Percentiles rank a stretch among this genome's conserved stretches.
phyloP scores from a whole-genome alignment of 148 eudicot genomes.

The Fagopyrum esculentum region DNA sequence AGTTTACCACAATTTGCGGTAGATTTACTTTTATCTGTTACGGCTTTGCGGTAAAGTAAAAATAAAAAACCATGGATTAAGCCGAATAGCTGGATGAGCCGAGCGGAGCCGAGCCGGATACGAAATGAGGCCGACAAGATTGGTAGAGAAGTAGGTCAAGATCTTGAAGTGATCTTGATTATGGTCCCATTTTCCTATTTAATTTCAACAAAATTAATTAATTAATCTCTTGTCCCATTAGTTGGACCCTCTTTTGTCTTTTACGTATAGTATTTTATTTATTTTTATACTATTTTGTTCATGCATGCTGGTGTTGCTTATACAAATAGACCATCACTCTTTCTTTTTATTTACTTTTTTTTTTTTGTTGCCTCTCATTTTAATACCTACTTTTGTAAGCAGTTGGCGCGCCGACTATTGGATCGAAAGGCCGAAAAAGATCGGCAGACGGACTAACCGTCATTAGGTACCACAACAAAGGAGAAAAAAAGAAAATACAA shows the following conservation, averaged over 20 bases:
- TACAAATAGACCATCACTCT: background rate
- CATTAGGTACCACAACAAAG: no score
- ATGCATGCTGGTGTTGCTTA: background rate
- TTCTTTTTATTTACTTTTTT: no score
- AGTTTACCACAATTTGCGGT: no score
- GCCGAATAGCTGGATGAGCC: background rate
- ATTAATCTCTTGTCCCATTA: slow-evolving; percentile 2
- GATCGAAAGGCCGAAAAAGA: no score
- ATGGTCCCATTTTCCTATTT: background rate
- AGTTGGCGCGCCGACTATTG: no score
- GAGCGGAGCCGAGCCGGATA: background rate
- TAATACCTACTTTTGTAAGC: no score
- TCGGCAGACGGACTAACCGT: no score
- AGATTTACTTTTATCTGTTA: no score
- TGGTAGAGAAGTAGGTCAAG: background rate
- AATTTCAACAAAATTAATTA: background rate
- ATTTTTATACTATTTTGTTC: background rate
- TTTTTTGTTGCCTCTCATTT: no score
- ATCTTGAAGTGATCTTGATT: slow-evolving; percentile 7
- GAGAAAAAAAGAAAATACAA: no score
- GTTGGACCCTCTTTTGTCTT: slow-evolving; percentile 3
- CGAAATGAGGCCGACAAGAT: slow-evolving; percentile 2
- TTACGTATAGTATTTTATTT: background rate
- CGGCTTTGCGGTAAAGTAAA: background rate
- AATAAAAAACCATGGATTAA: background rate